Conservation (phyloP, 345 rosid genomes). For the Geranium brycei region DNA sequence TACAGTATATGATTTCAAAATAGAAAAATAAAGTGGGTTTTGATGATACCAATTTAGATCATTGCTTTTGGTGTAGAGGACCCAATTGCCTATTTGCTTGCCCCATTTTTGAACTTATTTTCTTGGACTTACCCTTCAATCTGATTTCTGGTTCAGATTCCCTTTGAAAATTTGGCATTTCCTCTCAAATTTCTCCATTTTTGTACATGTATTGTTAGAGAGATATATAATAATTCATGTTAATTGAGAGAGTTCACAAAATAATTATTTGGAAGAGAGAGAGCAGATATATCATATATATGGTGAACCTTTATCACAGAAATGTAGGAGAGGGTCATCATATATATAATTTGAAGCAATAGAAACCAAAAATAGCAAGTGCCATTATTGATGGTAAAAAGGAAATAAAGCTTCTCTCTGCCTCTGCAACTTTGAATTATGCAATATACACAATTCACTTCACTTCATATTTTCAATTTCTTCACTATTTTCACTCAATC, state of each 20-base stretch:
- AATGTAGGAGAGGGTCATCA: constrained; percentile 33
- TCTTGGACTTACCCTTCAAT: too few species aligned
- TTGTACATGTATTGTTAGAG: too few species aligned
- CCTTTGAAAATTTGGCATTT: too few species aligned
- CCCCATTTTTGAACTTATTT: too few species aligned
- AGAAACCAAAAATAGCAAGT: constrained; percentile 24
- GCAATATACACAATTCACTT: too few species aligned
- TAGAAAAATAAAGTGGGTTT: not conserved
- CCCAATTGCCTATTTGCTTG: not conserved
- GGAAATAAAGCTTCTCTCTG: constrained; percentile 15
- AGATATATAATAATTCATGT: too few species aligned
- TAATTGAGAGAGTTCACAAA: too few species aligned
- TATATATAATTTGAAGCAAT: not conserved
- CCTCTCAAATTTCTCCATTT: too few species aligned
- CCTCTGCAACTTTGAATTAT: too few species aligned
- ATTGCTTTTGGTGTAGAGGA: not conserved
- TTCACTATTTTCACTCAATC: too few species aligned
- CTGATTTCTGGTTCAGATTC: too few species aligned
- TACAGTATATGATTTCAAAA: not conserved
- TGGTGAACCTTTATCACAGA: constrained; percentile 39
- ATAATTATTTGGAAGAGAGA: constrained; percentile 11
- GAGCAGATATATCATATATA: constrained; percentile 37
- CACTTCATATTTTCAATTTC: too few species aligned
- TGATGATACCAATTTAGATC: not conserved
- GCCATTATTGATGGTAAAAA: constrained; percentile 24